Evolutionary conservation across 208 protist genomes (phyloP).

Genomic region (Trypanosoma mega): DNA sequence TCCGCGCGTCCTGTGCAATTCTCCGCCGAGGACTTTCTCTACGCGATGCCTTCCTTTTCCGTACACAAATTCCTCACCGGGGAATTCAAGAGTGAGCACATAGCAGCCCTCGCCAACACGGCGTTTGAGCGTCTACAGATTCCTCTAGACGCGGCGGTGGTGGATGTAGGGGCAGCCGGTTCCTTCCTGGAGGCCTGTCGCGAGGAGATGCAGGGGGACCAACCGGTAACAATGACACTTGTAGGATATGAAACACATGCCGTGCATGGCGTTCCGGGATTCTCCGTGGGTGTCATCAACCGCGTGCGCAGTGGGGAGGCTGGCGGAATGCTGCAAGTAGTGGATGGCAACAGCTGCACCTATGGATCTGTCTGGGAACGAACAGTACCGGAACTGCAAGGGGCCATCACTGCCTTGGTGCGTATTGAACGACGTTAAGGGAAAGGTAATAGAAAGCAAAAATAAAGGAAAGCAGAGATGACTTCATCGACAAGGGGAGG

Average conservation of each 20-base stretch:
- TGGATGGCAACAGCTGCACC: conserved; percentile 79
- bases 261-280: conserved; percentile 75
- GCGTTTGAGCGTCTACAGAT: conserved; percentile 65
- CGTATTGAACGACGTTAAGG: conserved; percentile 27
- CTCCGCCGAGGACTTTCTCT: conserved; percentile 85
- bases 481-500: no score
- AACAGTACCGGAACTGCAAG: conserved; percentile 45
- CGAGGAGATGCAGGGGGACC: conserved; percentile 34
- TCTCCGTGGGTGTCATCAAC: conserved; percentile 75
- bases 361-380: conserved; percentile 65
- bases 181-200: conserved; percentile 55
- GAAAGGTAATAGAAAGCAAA: conserved; percentile 1
- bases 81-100: conserved; percentile 29
- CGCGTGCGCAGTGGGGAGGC: conserved; percentile 32
- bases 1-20: conserved; percentile 53
- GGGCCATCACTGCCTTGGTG: conserved; percentile 48
- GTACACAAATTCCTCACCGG: conserved; percentile 55
- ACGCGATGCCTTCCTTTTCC: conserved; percentile 67
- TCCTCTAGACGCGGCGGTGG: conserved; percentile 56
- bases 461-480: background rate
- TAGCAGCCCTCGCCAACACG: conserved; percentile 55
- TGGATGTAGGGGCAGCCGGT: conserved; percentile 26
- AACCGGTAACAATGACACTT: conserved; percentile 68
- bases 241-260: conserved; percentile 74
- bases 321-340: conserved; percentile 62